Evolutionary conservation across 768 basidiomycete genomes (phyloP).

Genomic region (Mycena latifolia): DNA sequence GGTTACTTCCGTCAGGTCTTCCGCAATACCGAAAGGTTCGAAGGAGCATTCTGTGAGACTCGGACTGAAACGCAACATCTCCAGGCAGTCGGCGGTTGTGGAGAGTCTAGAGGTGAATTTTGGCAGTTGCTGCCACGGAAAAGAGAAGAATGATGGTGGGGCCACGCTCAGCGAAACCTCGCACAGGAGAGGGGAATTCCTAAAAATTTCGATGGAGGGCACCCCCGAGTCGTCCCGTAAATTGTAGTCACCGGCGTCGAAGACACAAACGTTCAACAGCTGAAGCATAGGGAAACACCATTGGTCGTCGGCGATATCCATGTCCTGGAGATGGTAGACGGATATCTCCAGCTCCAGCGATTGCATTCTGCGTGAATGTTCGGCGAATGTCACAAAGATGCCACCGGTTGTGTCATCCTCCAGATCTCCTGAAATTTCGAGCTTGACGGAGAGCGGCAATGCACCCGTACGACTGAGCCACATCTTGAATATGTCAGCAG

Average conservation of each 20-base stretch:
- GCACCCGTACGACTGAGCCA: constrained; percentile 13
- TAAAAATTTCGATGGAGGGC: neutral
- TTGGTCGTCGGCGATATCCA: neutral
- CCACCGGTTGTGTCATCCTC: neutral
- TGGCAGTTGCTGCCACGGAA: constrained; percentile 12
- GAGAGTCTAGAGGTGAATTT: neutral
- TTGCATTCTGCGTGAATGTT: neutral
- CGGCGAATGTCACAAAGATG: neutral
- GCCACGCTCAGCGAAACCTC: neutral
- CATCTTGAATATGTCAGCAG: neutral
- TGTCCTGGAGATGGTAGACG: neutral
- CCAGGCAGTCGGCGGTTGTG: neutral
- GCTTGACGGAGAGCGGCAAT: constrained; percentile 8
- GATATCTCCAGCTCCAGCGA: neutral
- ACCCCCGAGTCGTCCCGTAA: neutral
- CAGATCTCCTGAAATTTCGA: neutral
- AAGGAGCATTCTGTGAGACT: constrained; percentile 10
- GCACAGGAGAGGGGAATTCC: neutral
- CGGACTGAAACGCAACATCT: neutral
- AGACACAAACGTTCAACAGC: neutral
- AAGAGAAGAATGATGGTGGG: neutral
- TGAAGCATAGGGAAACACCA: constrained; percentile 8
- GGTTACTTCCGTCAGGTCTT: neutral
- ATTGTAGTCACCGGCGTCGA: neutral
- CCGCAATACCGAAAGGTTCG: neutral